Percentiles rank a stretch among this genome's conserved stretches.
Conservation (phyloP, 2,329 filamentous ascomycete species). For the Penicillium sp. region DNA sequence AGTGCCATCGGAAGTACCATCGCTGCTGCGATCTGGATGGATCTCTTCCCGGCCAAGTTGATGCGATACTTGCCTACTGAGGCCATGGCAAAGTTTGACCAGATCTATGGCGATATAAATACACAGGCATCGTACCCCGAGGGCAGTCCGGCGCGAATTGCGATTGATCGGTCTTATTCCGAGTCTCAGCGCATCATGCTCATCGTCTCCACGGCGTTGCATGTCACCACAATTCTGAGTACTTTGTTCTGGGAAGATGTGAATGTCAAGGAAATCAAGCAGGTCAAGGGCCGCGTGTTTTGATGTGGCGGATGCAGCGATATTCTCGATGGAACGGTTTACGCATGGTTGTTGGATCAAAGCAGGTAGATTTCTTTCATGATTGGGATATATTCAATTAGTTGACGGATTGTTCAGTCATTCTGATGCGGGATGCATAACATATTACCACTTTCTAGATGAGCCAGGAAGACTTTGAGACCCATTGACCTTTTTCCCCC, state of each 20-base stretch:
- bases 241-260: no score
- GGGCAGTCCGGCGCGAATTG: constrained; percentile 48
- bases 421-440: no score
- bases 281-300: not conserved
- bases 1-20: constrained; percentile 52
- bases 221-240: no score
- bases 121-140: constrained; percentile 22
- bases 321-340: not conserved
- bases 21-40: constrained; percentile 56
- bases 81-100: constrained; percentile 8
- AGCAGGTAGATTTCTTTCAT: no score
- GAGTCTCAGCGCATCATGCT: constrained; percentile 51
- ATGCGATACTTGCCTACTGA: constrained; percentile 40
- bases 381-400: no score
- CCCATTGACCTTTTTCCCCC: no score
- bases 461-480: no score
- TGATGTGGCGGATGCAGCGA: not conserved
- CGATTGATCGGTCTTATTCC: constrained; percentile 57
- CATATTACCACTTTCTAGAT: no score
- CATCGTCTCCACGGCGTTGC: no score
- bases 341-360: no score
- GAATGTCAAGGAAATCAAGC: no score
- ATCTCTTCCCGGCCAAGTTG: constrained; percentile 49
- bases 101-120: constrained; percentile 15
- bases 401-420: no score